Base-by-base conservation (phyloP, 805 yeast genomes). In the Yamadazyma endophytica region DNA sequence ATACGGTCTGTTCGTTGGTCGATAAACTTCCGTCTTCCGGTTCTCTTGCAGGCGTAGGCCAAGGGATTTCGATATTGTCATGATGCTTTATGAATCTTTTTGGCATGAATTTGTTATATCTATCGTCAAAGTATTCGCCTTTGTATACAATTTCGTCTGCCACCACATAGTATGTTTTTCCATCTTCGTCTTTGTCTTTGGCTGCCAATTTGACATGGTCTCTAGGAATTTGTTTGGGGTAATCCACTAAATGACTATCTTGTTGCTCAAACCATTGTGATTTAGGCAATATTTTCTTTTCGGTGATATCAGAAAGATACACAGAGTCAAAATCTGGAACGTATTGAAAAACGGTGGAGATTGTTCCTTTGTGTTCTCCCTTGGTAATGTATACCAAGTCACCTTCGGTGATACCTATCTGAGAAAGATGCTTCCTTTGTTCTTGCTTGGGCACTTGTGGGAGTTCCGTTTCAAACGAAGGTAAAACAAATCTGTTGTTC, bases 161-260 rank as follows among this genome's bases (percentile, higher is more conserved):
- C 3, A 88, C 96, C 9, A 87, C 83, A 24, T 85, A 80, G 45
- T 70, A 73, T 26, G 70, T 59, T 7, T 67, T 54, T 2, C 90
- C 90, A 16, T 70, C 68, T 30, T 77, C 86, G 42, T 80, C 79
- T 32, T 68, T 76, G 29, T 85, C 70, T 41, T 82, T 83, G 15
- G 90, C 89, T 2, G 90, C 92, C 29, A 90, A 71, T 50, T 80
- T 79, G 36, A 89, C 62, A 42, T 80, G 75, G 15, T 64, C 61
- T 39, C 73, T 69, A 21, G 76, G 73, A 17, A 85, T 70, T 4
- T 79, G 70, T 22, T 62, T 63, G 22, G 95, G 95, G 47, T 75
- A 73, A 21, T 80, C 79, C 15, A 81, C 64, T 26, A 86, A 76
- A 44, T 86, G 90, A 25, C 82, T 73, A 14, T 67, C 68, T 51